Base-by-base conservation (phyloP, 352 stramenopile genomes). In the Pythium aquatile region DNA sequence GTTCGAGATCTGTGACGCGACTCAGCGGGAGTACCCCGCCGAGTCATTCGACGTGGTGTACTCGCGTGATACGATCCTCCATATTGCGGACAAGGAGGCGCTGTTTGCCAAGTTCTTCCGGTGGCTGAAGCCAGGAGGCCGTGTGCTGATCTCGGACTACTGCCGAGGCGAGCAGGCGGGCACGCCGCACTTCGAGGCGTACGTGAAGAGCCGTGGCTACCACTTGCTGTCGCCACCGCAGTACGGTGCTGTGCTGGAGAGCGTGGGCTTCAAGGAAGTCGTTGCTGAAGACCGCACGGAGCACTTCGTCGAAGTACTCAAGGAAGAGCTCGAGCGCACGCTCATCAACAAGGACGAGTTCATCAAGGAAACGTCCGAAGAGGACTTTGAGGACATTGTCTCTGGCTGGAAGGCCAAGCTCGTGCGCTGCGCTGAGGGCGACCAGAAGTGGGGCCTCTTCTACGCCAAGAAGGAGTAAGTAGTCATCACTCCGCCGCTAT, bases 31-130 rank as follows among this genome's bases (percentile, higher is more conserved):
- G 42, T 78, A 67, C 61, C 54, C 55, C 1, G 42, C 49, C 3
- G 32, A 33, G 5, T 74, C 69, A 14, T 79, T 76, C 59, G 73
- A 79, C 47, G 74, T 88, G n/a, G 65, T 90, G 6, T 90, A 90
- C 69, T 90, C 81, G 61, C 79, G 81, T 10, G 81, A 90, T 64
- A 90, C 81, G 32, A 88, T 90, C 61, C 66, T 90, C 35, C 81
- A 90, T 56, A 90, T 90, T 59, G 68, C 77, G 13, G 69, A 86
- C 68, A 88, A 90, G 62, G 24, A 70, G 16, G 61, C 68, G 26
- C 65, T 90, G 51, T 88, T 90, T 60, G 63, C 64, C 47, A 75
- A 82, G 67, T 88, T 90, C 63, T 86, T 77, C 59, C 49, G 62
- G 13, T 90, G 81, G 81, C 65, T 90, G 47, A 87, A 87, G 58